Evolutionary conservation across 495 filamentous ascomycete species (phyloP).

Genomic region (Podospora pseudopauciseta): DNA sequence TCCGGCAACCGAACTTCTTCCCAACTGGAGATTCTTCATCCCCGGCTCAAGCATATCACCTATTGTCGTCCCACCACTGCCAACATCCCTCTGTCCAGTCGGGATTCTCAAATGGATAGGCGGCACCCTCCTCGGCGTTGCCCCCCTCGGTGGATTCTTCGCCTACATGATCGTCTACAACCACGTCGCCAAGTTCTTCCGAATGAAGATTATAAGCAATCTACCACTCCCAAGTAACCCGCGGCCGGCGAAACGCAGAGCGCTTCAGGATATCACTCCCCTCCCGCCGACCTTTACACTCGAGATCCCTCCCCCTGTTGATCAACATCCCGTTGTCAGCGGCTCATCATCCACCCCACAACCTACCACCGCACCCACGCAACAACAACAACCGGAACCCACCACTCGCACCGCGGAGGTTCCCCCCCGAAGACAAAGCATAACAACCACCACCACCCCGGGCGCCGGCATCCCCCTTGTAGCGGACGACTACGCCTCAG

Average conservation of each 20-base stretch:
- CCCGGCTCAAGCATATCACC: slow-evolving; percentile 48
- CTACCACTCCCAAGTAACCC: slow-evolving; percentile 24
- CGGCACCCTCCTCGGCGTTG: slow-evolving; percentile 25
- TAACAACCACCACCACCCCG: slow-evolving; percentile 18
- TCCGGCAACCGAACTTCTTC: slow-evolving; percentile 36
- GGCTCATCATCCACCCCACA: not conserved
- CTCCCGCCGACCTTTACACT: slow-evolving; percentile 4
- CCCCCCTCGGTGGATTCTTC: slow-evolving; percentile 38
- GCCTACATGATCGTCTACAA: slow-evolving; percentile 19
- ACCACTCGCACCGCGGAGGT: not conserved
- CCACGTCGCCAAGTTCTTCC: slow-evolving; percentile 11
- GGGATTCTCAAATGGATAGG: slow-evolving; percentile 33
- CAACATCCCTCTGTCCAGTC: slow-evolving; percentile 21
- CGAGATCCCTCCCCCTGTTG: not conserved
- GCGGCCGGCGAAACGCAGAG: slow-evolving; percentile 1
- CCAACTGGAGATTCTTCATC: slow-evolving; percentile 44
- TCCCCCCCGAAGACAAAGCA: slow-evolving; percentile 32
- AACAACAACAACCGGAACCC: not conserved
- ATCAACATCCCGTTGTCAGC: not conserved
- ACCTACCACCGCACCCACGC: not conserved
- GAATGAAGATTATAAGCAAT: slow-evolving; percentile 13
- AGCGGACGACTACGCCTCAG: slow-evolving; percentile 38
- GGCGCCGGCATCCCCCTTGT: not conserved
- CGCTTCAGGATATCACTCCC: slow-evolving; percentile 7
- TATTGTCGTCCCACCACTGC: slow-evolving; percentile 37